phyloP scores from a whole-genome alignment of 768 basidiomycete species.

The Leccinum broughii region DNA sequence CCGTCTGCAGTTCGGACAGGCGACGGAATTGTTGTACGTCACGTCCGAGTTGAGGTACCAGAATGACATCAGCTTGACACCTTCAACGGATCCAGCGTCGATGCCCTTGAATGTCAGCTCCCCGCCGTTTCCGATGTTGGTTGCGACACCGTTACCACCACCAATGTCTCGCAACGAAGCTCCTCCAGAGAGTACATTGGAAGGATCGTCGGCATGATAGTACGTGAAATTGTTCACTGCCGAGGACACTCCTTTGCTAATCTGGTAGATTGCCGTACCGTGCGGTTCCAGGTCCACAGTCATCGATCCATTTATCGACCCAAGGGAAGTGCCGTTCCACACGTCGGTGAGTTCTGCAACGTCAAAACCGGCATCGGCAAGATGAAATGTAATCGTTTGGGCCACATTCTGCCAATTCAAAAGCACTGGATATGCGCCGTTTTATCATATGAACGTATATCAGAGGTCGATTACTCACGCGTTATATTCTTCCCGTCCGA shows the following conservation, averaged over 20 bases:
- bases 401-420: conserved; percentile 7
- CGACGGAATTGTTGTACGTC: too few species aligned
- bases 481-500: conserved; percentile 6
- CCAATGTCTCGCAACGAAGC: neutral
- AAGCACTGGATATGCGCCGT: neutral
- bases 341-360: conserved; percentile 7
- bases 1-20: too few species aligned
- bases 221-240: neutral
- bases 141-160: neutral
- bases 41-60: neutral
- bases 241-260: neutral
- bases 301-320: neutral
- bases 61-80: conserved; percentile 3
- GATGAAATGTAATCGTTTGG: conserved; percentile 3
- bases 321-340: conserved; percentile 5
- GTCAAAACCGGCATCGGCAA: conserved; percentile 1
- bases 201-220: neutral
- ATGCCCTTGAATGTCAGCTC: conserved; percentile 9
- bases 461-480: conserved; percentile 1
- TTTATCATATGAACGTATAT: neutral
- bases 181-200: conserved; percentile 7
- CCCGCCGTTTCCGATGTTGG: conserved; percentile 1
- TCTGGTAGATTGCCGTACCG: conserved; percentile 4
- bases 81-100: conserved; percentile 4
- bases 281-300: conserved; percentile 2